These are phyloP conservation scores for Trifolium repens DNA, from an alignment of 306 rosid genomes.

Conservation along the genomic window DNA sequence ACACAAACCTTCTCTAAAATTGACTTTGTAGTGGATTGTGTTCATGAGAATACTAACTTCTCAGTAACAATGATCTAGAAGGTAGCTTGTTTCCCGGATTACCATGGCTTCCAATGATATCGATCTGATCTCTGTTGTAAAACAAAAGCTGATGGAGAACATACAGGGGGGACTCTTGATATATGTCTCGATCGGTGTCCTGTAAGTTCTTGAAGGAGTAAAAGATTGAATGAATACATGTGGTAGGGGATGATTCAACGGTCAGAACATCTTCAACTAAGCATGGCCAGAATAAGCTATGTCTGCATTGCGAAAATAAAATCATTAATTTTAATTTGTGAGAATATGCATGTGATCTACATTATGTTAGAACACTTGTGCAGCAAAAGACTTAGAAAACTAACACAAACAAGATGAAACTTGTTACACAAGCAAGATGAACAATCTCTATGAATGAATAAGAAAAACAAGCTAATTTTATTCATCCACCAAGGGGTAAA, in stretches of 20 bases:
- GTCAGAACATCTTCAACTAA: constrained; percentile 46
- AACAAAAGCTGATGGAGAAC: constrained; percentile 28
- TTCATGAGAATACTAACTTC: too few species aligned
- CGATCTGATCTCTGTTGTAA: constrained; percentile 39
- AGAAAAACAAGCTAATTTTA: too few species aligned
- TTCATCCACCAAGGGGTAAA: too few species aligned
- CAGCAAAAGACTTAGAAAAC: too few species aligned
- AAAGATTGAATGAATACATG: constrained; percentile 38
- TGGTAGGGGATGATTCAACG: constrained; percentile 40
- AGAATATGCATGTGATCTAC: constrained; percentile 5
- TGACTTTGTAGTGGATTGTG: too few species aligned
- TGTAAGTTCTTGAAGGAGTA: constrained; percentile 39
- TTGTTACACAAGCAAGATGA: too few species aligned
- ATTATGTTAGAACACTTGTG: too few species aligned
- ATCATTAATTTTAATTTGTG: background rate
- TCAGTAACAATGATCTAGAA: too few species aligned
- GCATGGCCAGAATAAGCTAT: constrained; percentile 40
- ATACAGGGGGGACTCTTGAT: constrained; percentile 27
- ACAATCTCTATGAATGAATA: too few species aligned
- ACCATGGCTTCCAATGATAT: constrained; percentile 27
- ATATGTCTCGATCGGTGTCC: constrained; percentile 35
- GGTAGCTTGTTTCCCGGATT: constrained; percentile 44
- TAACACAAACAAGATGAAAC: too few species aligned
- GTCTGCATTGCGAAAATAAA: constrained; percentile 56
- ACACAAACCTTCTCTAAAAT: too few species aligned